phyloP scores from a whole-genome alignment of 208 protist species.

The Acanthamoeba lugdunensis region DNA sequence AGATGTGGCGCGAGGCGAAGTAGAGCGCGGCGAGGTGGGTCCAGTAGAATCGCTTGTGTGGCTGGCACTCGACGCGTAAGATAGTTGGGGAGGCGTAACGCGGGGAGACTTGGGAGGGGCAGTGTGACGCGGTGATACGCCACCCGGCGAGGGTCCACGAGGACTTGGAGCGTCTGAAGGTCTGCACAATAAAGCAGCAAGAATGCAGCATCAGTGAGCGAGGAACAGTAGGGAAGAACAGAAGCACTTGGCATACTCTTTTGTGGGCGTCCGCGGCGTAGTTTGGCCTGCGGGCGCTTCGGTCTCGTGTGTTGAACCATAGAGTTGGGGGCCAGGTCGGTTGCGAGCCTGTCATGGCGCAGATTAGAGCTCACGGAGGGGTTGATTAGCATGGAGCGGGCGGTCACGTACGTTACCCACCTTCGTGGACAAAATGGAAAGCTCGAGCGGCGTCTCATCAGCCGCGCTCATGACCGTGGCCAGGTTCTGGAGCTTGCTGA shows the following conservation, averaged over 20 bases:
- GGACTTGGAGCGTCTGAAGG: not conserved
- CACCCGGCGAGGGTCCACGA: not conserved
- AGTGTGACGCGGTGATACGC: not conserved
- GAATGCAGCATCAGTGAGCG: not conserved
- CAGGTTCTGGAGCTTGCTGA: slow-evolving; percentile 64
- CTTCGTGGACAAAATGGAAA: slow-evolving; percentile 39
- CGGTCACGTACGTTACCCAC: not conserved
- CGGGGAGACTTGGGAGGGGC: not conserved
- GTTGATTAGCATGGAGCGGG: not conserved
- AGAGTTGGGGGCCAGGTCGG: not conserved
- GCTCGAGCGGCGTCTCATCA: slow-evolving; percentile 41
- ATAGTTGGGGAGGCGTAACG: no score
- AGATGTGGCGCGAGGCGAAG: not conserved
- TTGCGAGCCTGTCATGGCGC: not conserved
- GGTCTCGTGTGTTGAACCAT: not conserved
- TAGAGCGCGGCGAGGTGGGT: not conserved
- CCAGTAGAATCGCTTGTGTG: no score
- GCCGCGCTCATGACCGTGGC: slow-evolving; percentile 37
- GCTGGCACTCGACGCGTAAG: not conserved
- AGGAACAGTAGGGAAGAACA: not conserved
- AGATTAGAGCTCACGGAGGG: not conserved
- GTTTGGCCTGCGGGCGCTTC: not conserved
- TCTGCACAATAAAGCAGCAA: not conserved
- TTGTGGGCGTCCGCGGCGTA: not conserved
- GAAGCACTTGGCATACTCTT: not conserved